Evolutionary conservation across 192 early-diverging fungal genomes (phyloP).

Genomic region (Coemansia furcata): DNA sequence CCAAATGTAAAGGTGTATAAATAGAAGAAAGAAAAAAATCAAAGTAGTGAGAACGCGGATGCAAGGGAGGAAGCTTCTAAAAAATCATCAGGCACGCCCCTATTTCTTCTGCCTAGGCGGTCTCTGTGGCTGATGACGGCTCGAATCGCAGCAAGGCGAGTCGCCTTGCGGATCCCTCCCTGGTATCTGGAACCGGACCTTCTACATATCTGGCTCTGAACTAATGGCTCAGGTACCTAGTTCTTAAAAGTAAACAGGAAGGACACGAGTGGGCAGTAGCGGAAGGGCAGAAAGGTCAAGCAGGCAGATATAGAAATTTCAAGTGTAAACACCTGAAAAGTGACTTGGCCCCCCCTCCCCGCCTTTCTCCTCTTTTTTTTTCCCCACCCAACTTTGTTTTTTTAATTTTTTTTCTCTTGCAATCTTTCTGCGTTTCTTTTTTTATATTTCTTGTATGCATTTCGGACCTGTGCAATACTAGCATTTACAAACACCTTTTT

Average conservation of each 20-base stretch:
- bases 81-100: too few relatives aligned
- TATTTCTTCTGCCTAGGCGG: too few relatives aligned
- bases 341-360: neutral
- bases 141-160: neutral
- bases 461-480: neutral
- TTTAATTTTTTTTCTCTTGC: conserved; percentile 12
- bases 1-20: neutral
- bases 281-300: neutral
- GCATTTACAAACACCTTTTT: neutral
- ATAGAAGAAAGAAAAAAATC: neutral
- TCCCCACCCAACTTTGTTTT: neutral
- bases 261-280: too few relatives aligned
- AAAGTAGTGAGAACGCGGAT: neutral
- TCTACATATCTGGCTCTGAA: too few relatives aligned
- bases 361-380: conserved; percentile 1
- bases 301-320: neutral
- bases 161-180: too few relatives aligned
- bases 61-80: neutral
- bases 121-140: too few relatives aligned
- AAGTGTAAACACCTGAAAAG: neutral
- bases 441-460: conserved; percentile 8
- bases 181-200: too few relatives aligned
- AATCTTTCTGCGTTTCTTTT: conserved; percentile 11
- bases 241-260: too few relatives aligned
- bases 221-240: too few relatives aligned